phyloP scores from a whole-genome alignment of 1,284 basidiomycete species.

The Nidula niveotomentosa region DNA sequence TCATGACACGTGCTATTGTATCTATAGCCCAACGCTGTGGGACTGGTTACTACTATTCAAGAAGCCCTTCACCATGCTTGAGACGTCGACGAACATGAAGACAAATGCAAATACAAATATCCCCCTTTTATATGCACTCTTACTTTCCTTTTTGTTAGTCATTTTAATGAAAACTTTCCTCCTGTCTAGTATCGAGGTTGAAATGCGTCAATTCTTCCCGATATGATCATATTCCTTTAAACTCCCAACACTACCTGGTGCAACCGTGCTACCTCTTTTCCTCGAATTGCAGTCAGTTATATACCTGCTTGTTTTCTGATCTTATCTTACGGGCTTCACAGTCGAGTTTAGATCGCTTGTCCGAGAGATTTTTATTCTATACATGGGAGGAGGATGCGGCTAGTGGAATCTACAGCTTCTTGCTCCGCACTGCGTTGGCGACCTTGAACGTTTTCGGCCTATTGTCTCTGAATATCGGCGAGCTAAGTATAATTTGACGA shows the following conservation, averaged over 20 bases:
- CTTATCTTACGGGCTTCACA: not conserved
- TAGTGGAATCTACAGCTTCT: not conserved
- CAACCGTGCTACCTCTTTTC: not conserved
- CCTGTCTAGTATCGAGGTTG: not conserved
- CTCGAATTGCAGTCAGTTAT: not conserved
- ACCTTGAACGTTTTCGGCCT: too few species aligned
- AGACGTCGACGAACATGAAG: too few species aligned
- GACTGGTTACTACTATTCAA: too few species aligned
- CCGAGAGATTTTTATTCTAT: not conserved
- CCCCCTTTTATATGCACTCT: too few species aligned
- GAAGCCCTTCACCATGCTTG: too few species aligned
- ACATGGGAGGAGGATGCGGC: not conserved
- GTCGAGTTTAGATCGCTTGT: not conserved
- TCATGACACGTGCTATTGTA: not conserved
- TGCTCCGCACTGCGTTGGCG: too few species aligned
- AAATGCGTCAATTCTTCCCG: not conserved
- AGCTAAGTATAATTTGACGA: too few species aligned
- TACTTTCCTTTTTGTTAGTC: too few species aligned
- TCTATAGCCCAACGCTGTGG: not conserved
- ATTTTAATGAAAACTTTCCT: too few species aligned
- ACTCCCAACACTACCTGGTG: not conserved
- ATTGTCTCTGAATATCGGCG: too few species aligned
- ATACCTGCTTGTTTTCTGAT: not conserved
- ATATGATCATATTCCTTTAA: not conserved
- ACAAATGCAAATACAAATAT: too few species aligned